Evolutionary conservation across 345 rosid genomes (phyloP).

Genomic region (Alliaria petiolata): DNA sequence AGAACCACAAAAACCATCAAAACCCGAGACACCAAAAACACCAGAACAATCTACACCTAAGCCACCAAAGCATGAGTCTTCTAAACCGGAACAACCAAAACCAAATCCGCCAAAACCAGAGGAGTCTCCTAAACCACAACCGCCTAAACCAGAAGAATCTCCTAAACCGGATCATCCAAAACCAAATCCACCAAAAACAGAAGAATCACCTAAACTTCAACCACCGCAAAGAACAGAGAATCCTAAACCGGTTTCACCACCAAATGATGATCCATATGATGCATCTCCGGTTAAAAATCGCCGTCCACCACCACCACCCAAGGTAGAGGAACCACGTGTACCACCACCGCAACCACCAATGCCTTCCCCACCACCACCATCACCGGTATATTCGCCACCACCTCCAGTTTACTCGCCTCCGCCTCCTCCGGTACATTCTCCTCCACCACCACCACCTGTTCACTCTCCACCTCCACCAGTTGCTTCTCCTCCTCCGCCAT

Average conservation of each 20-base stretch:
- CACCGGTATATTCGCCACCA: neutral
- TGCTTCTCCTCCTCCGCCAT: conserved; percentile 11
- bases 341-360: conserved; percentile 26
- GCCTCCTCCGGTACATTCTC: conserved; percentile 15
- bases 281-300: conserved; percentile 29
- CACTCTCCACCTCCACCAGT: conserved; percentile 20
- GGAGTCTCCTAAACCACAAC: conserved; percentile 8
- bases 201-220: conserved; percentile 6
- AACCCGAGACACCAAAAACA: conserved; percentile 14
- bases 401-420: conserved; percentile 10
- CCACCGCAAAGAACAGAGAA: conserved; percentile 9
- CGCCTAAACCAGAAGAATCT: neutral
- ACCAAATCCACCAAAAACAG: neutral
- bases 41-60: conserved; percentile 14
- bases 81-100: neutral
- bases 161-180: conserved; percentile 6
- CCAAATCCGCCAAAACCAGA: neutral
- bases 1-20: neutral
- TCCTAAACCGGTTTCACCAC: conserved; percentile 18
- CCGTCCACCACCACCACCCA: conserved; percentile 26
- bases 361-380: conserved; percentile 7
- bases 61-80: conserved; percentile 14
- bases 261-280: conserved; percentile 1
- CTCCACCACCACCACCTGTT: conserved; percentile 12
- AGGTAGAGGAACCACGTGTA: neutral